A percentile compares a stretch with the other conserved stretches of the same genome.
Conservation (phyloP, 495 filamentous ascomycete species). For the Xylaria flabelliformis region DNA sequence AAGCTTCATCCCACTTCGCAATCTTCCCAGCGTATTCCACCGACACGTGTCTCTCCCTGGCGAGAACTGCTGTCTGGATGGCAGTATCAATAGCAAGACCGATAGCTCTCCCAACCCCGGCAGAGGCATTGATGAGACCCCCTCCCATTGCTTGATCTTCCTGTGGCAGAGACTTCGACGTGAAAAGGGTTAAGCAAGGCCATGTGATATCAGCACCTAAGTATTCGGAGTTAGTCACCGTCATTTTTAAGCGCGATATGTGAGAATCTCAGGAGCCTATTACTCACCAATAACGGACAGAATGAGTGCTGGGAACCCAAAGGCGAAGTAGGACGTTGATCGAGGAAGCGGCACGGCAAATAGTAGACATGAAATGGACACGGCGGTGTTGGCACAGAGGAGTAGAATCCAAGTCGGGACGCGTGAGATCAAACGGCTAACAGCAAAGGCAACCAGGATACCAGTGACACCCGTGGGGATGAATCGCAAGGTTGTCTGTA, state of each 20-base stretch:
- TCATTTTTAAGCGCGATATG: not conserved
- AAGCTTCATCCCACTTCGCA: slow-evolving; percentile 47
- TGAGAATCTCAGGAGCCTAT: not conserved
- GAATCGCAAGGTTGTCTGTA: slow-evolving; percentile 67
- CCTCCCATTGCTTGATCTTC: slow-evolving; percentile 67
- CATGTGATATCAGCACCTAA: slow-evolving; percentile 62
- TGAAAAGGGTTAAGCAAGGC: slow-evolving; percentile 65
- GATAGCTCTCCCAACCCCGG: slow-evolving; percentile 62
- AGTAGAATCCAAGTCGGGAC: slow-evolving; percentile 61
- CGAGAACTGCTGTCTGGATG: slow-evolving; percentile 62
- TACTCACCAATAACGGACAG: slow-evolving; percentile 57
- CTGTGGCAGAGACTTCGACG: slow-evolving; percentile 60
- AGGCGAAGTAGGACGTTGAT: slow-evolving; percentile 64
- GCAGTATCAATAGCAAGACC: slow-evolving; percentile 64
- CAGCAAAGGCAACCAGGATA: slow-evolving; percentile 54
- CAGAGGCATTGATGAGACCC: slow-evolving; percentile 65
- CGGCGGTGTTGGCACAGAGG: slow-evolving; percentile 56
- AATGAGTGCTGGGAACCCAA: slow-evolving; percentile 63
- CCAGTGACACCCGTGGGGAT: slow-evolving; percentile 64
- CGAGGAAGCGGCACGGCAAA: slow-evolving; percentile 63
- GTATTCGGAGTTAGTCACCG: not conserved
- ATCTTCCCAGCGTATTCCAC: slow-evolving; percentile 48
- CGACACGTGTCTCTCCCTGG: slow-evolving; percentile 44
- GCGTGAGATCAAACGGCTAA: slow-evolving; percentile 60
- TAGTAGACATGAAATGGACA: slow-evolving; percentile 57